A percentile compares a stretch with the other conserved stretches of the same genome.
These are phyloP conservation scores for Paradendryphiella salina DNA, from an alignment of 2,329 filamentous ascomycete species.

Conservation along the genomic window DNA sequence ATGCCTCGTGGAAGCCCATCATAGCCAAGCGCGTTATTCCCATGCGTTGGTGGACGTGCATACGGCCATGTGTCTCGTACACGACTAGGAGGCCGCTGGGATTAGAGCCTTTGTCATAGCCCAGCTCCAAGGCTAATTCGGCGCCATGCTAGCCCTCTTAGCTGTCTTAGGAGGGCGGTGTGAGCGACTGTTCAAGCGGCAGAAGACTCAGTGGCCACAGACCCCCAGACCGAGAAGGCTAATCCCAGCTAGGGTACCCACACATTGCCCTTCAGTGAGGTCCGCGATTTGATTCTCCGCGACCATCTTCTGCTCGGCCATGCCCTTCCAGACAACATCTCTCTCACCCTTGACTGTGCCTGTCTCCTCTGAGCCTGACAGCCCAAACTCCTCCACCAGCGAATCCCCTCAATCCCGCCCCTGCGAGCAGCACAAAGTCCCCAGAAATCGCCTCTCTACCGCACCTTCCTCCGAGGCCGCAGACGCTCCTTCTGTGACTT, in stretches of 20 bases:
- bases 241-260: conserved; percentile 45
- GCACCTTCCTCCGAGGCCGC: conserved; percentile 7
- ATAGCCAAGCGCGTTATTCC: conserved; percentile 37
- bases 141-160: conserved; percentile 34
- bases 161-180: conserved; percentile 38
- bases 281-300: conserved; percentile 37
- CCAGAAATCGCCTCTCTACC: conserved; percentile 3
- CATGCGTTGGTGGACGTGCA: conserved; percentile 29
- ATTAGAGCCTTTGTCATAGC: conserved; percentile 36
- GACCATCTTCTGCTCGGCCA: conserved; percentile 38
- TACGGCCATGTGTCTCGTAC: conserved; percentile 38
- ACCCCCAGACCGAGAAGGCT: conserved; percentile 24
- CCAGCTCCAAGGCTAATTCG: conserved; percentile 28
- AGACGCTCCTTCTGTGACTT: conserved; percentile 12
- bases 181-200: conserved; percentile 27
- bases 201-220: conserved; percentile 32
- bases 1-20: conserved; percentile 42
- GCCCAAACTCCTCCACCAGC: conserved; percentile 12
- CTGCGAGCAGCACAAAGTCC: conserved; percentile 2
- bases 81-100: conserved; percentile 26
- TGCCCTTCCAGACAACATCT: conserved; percentile 40
- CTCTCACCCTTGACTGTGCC: conserved; percentile 34
- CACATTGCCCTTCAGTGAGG: conserved; percentile 39
- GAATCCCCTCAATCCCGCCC: conserved; percentile 5
- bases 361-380: conserved; percentile 20